These are phyloP conservation scores for Plasmodium vinckei DNA, from an alignment of 169 alveolate species.

Conservation along the genomic window DNA sequence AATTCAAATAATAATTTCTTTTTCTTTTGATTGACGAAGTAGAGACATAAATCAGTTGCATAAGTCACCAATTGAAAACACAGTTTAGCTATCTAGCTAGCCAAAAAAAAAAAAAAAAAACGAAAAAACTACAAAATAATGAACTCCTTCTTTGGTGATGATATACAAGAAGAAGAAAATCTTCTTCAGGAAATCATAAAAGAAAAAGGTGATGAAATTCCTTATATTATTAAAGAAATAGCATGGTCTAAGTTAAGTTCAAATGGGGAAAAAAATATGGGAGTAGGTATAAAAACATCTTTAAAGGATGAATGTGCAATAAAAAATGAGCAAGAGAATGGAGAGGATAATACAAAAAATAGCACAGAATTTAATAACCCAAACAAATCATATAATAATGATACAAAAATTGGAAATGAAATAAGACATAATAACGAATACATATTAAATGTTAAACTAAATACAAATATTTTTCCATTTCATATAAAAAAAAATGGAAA, in stretches of 20 bases:
- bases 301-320: neutral
- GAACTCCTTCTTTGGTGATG: constrained; percentile 71
- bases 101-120: constrained; percentile 27
- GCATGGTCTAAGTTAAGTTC: constrained; percentile 7
- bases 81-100: neutral
- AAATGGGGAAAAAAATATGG: neutral
- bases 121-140: neutral
- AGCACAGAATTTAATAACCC: too few species aligned
- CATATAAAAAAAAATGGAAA: constrained; percentile 62
- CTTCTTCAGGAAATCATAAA: constrained; percentile 28
- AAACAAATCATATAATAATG: too few species aligned
- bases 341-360: too few species aligned
- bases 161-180: constrained; percentile 68
- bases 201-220: constrained; percentile 17
- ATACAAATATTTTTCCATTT: constrained; percentile 49
- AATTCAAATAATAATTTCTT: too few species aligned
- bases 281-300: neutral
- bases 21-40: too few species aligned
- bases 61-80: too few species aligned
- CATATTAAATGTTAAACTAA: neutral
- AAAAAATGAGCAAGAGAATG: neutral
- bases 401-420: too few species aligned
- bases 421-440: constrained; percentile 10
- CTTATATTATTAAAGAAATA: constrained; percentile 25
- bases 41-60: too few species aligned